These are phyloP conservation scores for Sporisorium exsertum DNA, from an alignment of 1,284 basidiomycete species.

Conservation along the genomic window DNA sequence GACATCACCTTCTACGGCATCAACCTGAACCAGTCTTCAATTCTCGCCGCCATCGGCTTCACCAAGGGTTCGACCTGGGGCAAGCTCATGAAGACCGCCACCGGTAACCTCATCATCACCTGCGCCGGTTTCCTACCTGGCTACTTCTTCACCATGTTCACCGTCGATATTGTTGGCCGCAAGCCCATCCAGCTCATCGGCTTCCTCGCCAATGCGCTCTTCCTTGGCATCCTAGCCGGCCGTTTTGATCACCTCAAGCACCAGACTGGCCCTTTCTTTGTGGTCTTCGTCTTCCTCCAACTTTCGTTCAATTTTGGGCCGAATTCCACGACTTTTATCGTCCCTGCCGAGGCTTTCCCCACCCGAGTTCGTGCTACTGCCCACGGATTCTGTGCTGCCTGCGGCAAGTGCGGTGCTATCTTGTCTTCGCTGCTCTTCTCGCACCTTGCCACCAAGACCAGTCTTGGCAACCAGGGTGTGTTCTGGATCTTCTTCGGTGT, in stretches of 20 bases:
- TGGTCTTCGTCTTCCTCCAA: conserved; percentile 79
- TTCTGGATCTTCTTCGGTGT: conserved; percentile 67
- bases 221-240: conserved; percentile 68
- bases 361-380: conserved; percentile 75
- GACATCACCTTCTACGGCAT: conserved; percentile 84
- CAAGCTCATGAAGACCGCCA: conserved; percentile 74
- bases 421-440: conserved; percentile 70
- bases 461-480: conserved; percentile 50
- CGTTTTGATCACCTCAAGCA: conserved; percentile 56
- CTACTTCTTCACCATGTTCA: conserved; percentile 66
- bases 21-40: conserved; percentile 81
- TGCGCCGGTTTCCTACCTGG: conserved; percentile 66
- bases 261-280: conserved; percentile 77
- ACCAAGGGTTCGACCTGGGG: conserved; percentile 67
- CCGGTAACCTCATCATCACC: conserved; percentile 69
- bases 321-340: conserved; percentile 83
- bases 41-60: conserved; percentile 77
- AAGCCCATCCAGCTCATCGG: conserved; percentile 68
- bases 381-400: conserved; percentile 72
- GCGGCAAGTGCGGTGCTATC: conserved; percentile 73
- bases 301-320: conserved; percentile 74
- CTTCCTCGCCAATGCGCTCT: conserved; percentile 66
- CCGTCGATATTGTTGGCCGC: conserved; percentile 64
- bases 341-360: conserved; percentile 82
- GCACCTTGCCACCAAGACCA: conserved; percentile 43